Evolutionary conservation across 768 basidiomycete species (phyloP).

Genomic region (Nidularia sp.): DNA sequence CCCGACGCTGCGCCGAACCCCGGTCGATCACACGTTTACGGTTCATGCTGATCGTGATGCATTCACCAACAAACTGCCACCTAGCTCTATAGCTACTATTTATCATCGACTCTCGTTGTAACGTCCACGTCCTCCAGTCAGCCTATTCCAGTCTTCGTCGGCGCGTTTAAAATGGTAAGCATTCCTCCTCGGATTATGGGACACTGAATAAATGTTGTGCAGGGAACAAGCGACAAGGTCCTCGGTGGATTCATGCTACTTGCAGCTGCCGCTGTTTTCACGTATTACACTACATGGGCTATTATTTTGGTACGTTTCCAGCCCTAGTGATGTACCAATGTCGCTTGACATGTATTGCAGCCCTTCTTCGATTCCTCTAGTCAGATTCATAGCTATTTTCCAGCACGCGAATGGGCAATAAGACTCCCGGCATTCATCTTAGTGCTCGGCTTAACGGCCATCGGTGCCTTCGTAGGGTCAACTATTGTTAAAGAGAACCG

Average conservation of each 20-base stretch:
- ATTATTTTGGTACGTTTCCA: constrained; percentile 68
- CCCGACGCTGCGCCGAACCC: no score
- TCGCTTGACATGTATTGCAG: constrained; percentile 23
- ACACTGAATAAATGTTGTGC: no score
- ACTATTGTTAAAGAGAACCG: constrained; percentile 74
- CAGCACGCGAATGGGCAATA: constrained; percentile 89
- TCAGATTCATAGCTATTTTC: constrained; percentile 77
- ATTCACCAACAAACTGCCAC: no score
- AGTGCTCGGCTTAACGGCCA: constrained; percentile 72
- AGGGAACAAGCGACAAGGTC: constrained; percentile 80
- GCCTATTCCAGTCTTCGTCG: background rate
- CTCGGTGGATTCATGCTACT: constrained; percentile 80
- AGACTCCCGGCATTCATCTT: constrained; percentile 82
- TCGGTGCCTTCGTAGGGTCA: constrained; percentile 75
- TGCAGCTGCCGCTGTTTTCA: constrained; percentile 70
- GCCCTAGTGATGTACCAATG: background rate
- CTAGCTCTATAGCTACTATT: no score
- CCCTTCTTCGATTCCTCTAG: constrained; percentile 81
- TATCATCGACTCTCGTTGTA: no score
- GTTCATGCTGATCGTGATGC: no score
- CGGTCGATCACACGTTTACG: no score
- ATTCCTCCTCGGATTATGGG: no score
- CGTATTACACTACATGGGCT: constrained; percentile 92
- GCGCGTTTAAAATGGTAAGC: constrained; percentile 11
- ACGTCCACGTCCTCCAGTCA: no score